Base-by-base conservation (phyloP, 176 grass and related monocot species). In the Raddia guianensis region DNA sequence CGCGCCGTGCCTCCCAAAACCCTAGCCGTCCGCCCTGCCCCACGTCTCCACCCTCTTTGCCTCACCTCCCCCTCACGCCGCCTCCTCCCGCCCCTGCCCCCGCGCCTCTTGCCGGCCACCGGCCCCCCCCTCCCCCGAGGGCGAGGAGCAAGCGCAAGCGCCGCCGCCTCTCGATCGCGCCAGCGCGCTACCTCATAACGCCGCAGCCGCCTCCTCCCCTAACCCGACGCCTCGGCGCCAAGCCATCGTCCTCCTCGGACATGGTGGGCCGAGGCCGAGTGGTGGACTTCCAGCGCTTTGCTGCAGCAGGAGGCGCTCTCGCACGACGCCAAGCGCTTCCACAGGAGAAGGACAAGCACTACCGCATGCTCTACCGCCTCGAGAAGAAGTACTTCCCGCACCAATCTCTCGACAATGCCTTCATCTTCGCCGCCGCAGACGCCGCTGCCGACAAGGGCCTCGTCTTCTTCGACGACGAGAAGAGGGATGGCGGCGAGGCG, bases 311-410 rank as follows among this genome's bases (percentile, higher is more conserved):
- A 98, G 90, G 92, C 93, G 12, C 86, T 98, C 92, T 98, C 93
- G 84, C 88, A 98, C 86, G 92, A 98, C 86, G 73, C 95, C 74
- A 90, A n/a, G n/a, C 92, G 5, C 83, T 93, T 35, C 95, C 92
- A 15, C 95, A 92, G 95, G 95, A 98, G 86, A 98, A 95, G 85
- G 86, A 98, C 68, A 98, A 93, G 74, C 95, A 98, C 90, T 98
- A 98, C 74, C 90, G 92, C 84, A 95, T 98, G 92, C 90, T 95
- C 43, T 91, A 98, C 83, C 88, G 81, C 77, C 88, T 98, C 65
- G 95, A 98, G 92, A 98, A 98, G 81, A 98, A 98, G 82, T 98
- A 93, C 81, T 95, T 95, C 78, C 95, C 95, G 1, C 80, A 93
- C 63, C 90, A 98, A 58, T 95, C 95, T 18, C 92, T 98, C 53